phyloP scores from a whole-genome alignment of 2,329 filamentous ascomycete genomes.

The Penicillium brasilianum region DNA sequence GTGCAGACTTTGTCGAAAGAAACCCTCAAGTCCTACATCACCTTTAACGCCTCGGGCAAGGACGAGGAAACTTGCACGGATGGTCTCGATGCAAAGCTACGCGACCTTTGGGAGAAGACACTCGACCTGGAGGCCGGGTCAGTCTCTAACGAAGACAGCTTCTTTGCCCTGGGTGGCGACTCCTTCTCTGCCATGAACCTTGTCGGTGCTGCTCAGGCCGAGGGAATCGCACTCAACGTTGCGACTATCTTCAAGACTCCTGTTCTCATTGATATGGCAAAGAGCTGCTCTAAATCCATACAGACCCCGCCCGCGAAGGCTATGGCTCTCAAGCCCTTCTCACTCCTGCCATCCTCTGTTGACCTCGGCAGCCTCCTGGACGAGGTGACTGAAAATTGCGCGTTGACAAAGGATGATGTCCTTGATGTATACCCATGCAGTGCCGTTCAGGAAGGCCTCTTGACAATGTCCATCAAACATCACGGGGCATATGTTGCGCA shows the following conservation, averaged over 20 bases:
- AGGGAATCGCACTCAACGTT: constrained; percentile 48
- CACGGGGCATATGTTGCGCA: constrained; percentile 56
- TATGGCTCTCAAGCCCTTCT: constrained; percentile 33
- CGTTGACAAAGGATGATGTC: constrained; percentile 36
- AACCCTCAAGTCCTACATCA: constrained; percentile 37
- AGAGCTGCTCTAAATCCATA: constrained; percentile 28
- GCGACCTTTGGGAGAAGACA: constrained; percentile 46
- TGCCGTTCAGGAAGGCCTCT: constrained; percentile 51
- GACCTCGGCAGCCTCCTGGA: constrained; percentile 30
- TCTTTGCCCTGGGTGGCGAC: constrained; percentile 55
- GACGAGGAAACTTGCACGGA: constrained; percentile 32
- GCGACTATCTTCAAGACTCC: constrained; percentile 53
- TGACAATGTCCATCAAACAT: constrained; percentile 55
- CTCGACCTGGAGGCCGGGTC: constrained; percentile 45
- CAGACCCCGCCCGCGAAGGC: background rate
- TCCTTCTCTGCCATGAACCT: constrained; percentile 55
- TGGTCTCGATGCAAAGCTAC: constrained; percentile 38
- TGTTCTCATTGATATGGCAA: constrained; percentile 51
- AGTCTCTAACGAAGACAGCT: constrained; percentile 52
- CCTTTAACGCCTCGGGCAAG: constrained; percentile 26
- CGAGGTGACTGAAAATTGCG: constrained; percentile 40
- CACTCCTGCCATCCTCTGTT: constrained; percentile 32
- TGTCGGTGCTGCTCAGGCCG: constrained; percentile 47
- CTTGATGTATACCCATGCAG: constrained; percentile 52
- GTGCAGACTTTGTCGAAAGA: constrained; percentile 44